Percentiles rank a stretch among this genome's conserved stretches.
Evolutionary conservation across 805 yeast species (phyloP).

Genomic region (Saturnispora hagleri): DNA sequence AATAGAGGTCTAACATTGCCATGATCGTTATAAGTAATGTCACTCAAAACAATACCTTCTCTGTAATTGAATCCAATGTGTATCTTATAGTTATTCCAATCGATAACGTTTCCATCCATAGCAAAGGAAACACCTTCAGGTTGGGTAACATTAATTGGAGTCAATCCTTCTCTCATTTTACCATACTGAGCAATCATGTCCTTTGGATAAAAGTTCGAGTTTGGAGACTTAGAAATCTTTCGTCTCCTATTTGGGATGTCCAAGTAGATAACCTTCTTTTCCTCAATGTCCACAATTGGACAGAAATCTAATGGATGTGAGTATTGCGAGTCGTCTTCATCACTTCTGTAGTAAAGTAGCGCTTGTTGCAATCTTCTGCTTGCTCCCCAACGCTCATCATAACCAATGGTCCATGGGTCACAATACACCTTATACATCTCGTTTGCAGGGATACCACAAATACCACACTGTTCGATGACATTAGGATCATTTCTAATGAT

Average conservation of each 20-base stretch:
- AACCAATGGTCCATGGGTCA: conserved; percentile 61
- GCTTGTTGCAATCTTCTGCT: conserved; percentile 72
- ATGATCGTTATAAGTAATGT: conserved; percentile 65
- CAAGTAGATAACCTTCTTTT: conserved; percentile 56
- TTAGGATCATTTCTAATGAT: conserved; percentile 61
- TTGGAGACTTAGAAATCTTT: conserved; percentile 58
- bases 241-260: conserved; percentile 72
- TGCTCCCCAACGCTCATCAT: conserved; percentile 67
- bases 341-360: conserved; percentile 63
- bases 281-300: conserved; percentile 72
- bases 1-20: conserved; percentile 65
- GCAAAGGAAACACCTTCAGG: conserved; percentile 78
- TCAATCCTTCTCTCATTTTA: conserved; percentile 51
- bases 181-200: conserved; percentile 55
- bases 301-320: conserved; percentile 75
- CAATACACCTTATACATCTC: conserved; percentile 56
- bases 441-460: conserved; percentile 56
- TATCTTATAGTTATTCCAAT: conserved; percentile 70
- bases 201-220: conserved; percentile 60
- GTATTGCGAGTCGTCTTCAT: conserved; percentile 62
- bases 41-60: conserved; percentile 75
- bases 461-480: conserved; percentile 63
- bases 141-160: conserved; percentile 64
- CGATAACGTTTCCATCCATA: conserved; percentile 58
- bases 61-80: conserved; percentile 81